Percentiles rank a stretch among this genome's conserved stretches.
phyloP scores from a whole-genome alignment of 257 asterid species.

The Haberlea rhodopensis region DNA sequence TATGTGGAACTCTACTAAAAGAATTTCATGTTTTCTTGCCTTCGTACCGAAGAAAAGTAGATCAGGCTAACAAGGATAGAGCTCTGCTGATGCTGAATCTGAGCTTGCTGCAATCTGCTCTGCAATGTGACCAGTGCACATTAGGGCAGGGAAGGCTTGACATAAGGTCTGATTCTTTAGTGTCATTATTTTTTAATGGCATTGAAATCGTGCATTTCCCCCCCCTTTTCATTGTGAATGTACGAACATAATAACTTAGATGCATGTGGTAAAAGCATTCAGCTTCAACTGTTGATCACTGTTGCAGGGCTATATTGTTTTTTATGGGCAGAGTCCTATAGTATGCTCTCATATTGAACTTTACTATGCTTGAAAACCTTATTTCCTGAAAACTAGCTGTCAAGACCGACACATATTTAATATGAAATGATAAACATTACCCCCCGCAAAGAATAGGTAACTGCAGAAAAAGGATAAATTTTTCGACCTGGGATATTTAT shows the following conservation, averaged over 20 bases:
- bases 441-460: too few relatives aligned
- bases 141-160: conserved; percentile 68
- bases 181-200: background rate
- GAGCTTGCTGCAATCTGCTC: conserved; percentile 91
- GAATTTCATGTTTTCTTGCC: conserved; percentile 69
- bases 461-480: too few relatives aligned
- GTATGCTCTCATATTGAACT: conserved; percentile 11
- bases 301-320: background rate
- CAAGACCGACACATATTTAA: too few relatives aligned
- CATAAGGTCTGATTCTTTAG: background rate
- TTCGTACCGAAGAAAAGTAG: conserved; percentile 85
- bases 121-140: conserved; percentile 93
- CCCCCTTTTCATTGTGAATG: background rate
- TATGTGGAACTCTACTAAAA: conserved; percentile 74
- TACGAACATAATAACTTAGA: conserved; percentile 9
- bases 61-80: conserved; percentile 84
- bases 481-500: too few relatives aligned
- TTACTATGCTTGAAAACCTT: background rate
- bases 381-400: conserved; percentile 6
- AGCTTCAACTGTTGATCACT: conserved; percentile 5
- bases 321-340: conserved; percentile 9
- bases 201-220: background rate
- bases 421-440: too few relatives aligned
- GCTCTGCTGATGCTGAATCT: conserved; percentile 99
- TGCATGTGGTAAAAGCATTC: background rate